phyloP scores from a whole-genome alignment of 2,329 filamentous ascomycete genomes.

The Pyricularia sp. region DNA sequence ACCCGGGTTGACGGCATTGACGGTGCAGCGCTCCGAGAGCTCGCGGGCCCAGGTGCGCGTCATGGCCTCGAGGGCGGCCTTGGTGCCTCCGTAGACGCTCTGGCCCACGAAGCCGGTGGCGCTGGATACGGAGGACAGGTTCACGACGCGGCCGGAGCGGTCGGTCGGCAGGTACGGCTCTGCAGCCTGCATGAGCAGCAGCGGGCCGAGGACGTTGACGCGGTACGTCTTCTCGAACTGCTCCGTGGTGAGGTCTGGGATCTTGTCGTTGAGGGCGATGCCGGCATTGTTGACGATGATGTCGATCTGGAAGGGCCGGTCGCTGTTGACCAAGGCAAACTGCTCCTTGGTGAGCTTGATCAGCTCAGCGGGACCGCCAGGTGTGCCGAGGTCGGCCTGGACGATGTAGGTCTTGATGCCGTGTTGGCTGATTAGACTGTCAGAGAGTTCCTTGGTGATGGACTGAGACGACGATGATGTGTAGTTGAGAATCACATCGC shows the following conservation, averaged over 20 bases:
- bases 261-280: slow-evolving; percentile 52
- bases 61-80: slow-evolving; percentile 50
- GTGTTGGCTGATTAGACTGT: slow-evolving; percentile 45
- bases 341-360: slow-evolving; percentile 42
- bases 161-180: slow-evolving; percentile 60
- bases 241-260: slow-evolving; percentile 51
- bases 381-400: slow-evolving; percentile 62
- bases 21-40: slow-evolving; percentile 41
- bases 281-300: slow-evolving; percentile 87
- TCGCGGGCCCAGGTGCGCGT: slow-evolving; percentile 50
- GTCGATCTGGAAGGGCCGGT: slow-evolving; percentile 55
- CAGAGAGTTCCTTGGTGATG: slow-evolving; percentile 51
- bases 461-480: slow-evolving; percentile 34
- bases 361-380: slow-evolving; percentile 50
- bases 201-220: slow-evolving; percentile 73
- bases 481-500: slow-evolving; percentile 61
- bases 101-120: slow-evolving; percentile 43
- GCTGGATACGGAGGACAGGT: slow-evolving; percentile 45
- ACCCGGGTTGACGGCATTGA: slow-evolving; percentile 49
- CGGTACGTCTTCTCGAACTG: slow-evolving; percentile 67
- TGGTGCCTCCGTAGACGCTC: slow-evolving; percentile 47
- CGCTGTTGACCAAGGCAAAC: slow-evolving; percentile 35
- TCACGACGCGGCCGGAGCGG: slow-evolving; percentile 49
- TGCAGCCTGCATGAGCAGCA: slow-evolving; percentile 68
- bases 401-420: slow-evolving; percentile 51